phyloP scores from a whole-genome alignment of 306 rosid species.

The Pterocarpus macrocarpus region DNA sequence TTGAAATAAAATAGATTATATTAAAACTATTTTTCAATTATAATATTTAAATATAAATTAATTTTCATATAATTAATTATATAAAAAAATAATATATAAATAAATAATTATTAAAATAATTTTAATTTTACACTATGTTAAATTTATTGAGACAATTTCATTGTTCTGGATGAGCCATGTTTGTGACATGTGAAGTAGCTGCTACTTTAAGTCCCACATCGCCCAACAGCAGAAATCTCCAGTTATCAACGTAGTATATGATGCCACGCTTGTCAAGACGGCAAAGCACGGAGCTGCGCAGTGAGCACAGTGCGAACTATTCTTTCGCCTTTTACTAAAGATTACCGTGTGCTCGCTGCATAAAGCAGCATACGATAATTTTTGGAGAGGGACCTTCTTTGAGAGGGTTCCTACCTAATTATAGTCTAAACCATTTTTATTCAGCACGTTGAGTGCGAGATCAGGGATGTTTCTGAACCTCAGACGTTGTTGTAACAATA shows the following conservation, averaged over 20 bases:
- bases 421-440: background rate
- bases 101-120: too few species aligned
- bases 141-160: too few species aligned
- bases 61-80: too few species aligned
- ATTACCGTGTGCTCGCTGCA: constrained; percentile 51
- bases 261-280: background rate
- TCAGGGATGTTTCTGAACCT: too few species aligned
- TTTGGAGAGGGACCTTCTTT: background rate
- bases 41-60: too few species aligned
- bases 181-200: background rate
- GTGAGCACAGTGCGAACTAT: constrained; percentile 62
- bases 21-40: too few species aligned
- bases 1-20: too few species aligned
- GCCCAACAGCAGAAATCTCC: background rate
- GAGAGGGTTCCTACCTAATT: background rate
- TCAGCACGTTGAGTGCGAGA: too few species aligned
- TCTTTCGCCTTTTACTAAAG: constrained; percentile 83
- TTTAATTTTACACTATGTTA: too few species aligned
- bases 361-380: constrained; percentile 24
- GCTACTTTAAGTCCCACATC: constrained; percentile 32
- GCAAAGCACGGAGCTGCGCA: background rate
- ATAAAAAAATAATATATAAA: too few species aligned
- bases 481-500: too few species aligned
- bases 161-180: too few species aligned
- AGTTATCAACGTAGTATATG: background rate